Evolutionary conservation across 1,139 yeast species (phyloP).

Genomic region (Protomyces macrosporus): DNA sequence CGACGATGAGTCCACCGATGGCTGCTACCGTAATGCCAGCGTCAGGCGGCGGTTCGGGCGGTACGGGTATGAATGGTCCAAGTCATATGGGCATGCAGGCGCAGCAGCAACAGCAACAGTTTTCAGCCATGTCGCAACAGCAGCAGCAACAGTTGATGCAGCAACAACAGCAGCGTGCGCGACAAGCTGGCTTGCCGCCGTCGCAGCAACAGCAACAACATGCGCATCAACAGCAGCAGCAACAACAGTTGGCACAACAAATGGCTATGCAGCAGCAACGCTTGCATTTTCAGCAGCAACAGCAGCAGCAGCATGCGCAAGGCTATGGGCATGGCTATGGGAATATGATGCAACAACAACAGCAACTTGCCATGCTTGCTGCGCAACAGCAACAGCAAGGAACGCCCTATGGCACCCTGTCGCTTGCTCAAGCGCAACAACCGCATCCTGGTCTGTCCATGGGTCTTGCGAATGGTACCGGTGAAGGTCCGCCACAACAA

Average conservation of each 20-base stretch:
- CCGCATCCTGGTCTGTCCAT: no score
- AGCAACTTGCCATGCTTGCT: not conserved
- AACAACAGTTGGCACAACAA: conserved; percentile 26
- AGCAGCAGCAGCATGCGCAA: not conserved
- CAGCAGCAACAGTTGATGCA: not conserved
- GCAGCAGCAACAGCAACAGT: not conserved
- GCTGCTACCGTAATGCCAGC: not conserved
- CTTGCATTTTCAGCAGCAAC: not conserved
- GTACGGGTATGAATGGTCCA: not conserved
- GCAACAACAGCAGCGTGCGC: not conserved
- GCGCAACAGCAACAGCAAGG: not conserved
- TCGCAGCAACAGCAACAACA: conserved; percentile 12
- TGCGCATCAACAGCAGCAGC: conserved; percentile 27
- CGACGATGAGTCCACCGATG: not conserved
- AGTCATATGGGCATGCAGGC: not conserved
- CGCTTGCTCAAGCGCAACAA: no score
- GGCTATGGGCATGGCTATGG: not conserved
- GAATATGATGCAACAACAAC: not conserved
- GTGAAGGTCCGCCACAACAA: no score
- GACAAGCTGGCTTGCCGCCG: not conserved
- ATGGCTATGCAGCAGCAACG: conserved; percentile 18
- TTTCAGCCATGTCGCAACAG: conserved; percentile 1
- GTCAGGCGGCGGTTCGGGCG: no score
- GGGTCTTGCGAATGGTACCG: no score
- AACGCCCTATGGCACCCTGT: no score